Evolutionary conservation across 2,329 filamentous ascomycete species (phyloP), one percentile per base, ranked within the genome.

Genomic region (Fusarium incarnatum): DNA sequence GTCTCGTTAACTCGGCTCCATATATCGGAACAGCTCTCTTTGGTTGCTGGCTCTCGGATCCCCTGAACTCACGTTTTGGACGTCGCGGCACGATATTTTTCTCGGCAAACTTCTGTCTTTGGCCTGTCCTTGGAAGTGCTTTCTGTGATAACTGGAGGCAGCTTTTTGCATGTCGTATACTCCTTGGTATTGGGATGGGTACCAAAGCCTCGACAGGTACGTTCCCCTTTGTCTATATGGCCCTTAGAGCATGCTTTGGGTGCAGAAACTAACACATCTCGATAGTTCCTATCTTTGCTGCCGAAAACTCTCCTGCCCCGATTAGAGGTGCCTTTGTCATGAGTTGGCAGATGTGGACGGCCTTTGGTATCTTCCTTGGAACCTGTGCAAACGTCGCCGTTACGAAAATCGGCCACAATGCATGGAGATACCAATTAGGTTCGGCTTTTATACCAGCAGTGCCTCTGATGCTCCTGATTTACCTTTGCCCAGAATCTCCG

Each of bases 311-410:
- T 0, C 92, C 92, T 0, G 89, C 91, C 2, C 78, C 84, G 3
- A 90, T 94, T 57, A 88, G 92, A 76, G 91, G 92, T 68, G 92
- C 91, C 10, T 83, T 96, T 20, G 92, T 94, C 68, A 95, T 95
- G 92, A 90, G 89, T 67, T 95, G 92, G 92, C 81, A 94, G 80
- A 82, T 91, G 78, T 91, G 89, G 87, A 89, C 85, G 5, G 85
- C 86, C 3, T 87, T 89, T 73, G 88, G 88, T 47, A 89, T 89
- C 68, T 85, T 88, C 71, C 79, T 89, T 18, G 89, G 89, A 30
- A 90, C 86, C 54, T 86, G 84, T 53, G 86, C 86, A 64, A 89
- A 90, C 83, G 78, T 88, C 83, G 78, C 87, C 77, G 76, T 79
- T 23, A 76, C 73, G 25, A 76, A 72, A 23, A 70, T 81, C 15